phyloP scores from a whole-genome alignment of 768 basidiomycete species.

The Suillus americanus region DNA sequence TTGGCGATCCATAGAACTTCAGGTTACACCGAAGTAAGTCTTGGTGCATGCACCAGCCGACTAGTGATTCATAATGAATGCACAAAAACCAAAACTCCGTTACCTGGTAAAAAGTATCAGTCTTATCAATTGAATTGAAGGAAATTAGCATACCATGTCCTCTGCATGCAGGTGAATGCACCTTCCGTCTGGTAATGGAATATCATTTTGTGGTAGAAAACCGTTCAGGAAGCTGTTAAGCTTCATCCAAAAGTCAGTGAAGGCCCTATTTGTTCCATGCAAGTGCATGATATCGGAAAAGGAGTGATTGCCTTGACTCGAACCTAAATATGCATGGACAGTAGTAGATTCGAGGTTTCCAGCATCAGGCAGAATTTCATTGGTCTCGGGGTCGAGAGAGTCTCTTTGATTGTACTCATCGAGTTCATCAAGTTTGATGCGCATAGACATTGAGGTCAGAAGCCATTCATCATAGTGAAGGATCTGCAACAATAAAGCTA shows the following conservation, averaged over 20 bases:
- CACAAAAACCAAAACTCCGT: conserved; percentile 6
- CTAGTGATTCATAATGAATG: conserved; percentile 18
- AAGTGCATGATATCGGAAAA: conserved; percentile 1
- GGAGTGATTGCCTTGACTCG: neutral
- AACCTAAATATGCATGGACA: conserved; percentile 1
- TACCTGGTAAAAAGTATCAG: neutral
- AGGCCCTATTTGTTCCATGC: neutral
- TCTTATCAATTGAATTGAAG: neutral
- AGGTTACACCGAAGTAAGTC: conserved; percentile 18
- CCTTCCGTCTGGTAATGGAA: neutral
- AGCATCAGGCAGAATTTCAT: neutral
- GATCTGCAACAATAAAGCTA: conserved; percentile 3
- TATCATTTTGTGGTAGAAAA: neutral
- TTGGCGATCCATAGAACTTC: conserved; percentile 10
- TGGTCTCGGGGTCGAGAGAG: conserved; percentile 17
- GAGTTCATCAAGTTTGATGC: neutral
- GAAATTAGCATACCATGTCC: neutral
- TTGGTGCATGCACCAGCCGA: conserved; percentile 12
- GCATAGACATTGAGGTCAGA: conserved; percentile 7
- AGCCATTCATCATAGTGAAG: neutral
- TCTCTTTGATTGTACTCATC: conserved; percentile 23
- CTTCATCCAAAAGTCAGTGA: conserved; percentile 7
- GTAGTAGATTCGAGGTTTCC: neutral
- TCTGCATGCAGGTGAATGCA: neutral
- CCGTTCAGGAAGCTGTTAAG: conserved; percentile 1